Conservation (phyloP, 2,329 filamentous ascomycete genomes). For the Lachnellula cervina region DNA sequence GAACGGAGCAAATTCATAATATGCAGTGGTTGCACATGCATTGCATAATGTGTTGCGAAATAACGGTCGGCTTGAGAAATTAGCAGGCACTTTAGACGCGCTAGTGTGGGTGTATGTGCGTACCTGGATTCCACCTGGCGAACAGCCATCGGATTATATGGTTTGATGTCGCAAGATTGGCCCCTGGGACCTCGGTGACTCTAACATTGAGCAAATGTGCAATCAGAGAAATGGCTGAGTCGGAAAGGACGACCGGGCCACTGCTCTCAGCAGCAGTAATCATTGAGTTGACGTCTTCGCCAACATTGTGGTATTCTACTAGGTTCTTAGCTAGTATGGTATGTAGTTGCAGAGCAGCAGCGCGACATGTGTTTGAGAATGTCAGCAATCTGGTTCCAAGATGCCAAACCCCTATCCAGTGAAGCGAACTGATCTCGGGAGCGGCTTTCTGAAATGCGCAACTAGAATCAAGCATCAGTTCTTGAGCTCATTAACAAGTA, state of each 20-base stretch:
- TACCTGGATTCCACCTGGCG: conserved; percentile 77
- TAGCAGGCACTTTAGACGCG: conserved; percentile 3
- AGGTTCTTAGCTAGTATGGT: conserved; percentile 61
- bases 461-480: conserved; percentile 31
- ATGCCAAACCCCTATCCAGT: conserved; percentile 75
- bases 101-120: conserved; percentile 26
- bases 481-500: neutral
- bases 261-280: conserved; percentile 74
- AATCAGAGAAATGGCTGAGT: conserved; percentile 73
- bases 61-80: conserved; percentile 53
- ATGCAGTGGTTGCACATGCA: conserved; percentile 60
- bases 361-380: conserved; percentile 65
- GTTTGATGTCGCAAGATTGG: conserved; percentile 61
- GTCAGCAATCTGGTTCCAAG: conserved; percentile 65
- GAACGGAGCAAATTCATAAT: conserved; percentile 64
- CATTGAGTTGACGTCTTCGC: conserved; percentile 66
- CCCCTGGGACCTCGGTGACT: conserved; percentile 63
- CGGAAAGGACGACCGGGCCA: conserved; percentile 73
- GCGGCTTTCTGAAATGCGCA: conserved; percentile 42
- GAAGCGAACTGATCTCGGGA: conserved; percentile 34
- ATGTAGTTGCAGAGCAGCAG: conserved; percentile 66
- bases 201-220: conserved; percentile 60
- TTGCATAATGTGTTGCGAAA: conserved; percentile 60
- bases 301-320: conserved; percentile 62
- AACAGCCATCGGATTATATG: conserved; percentile 79